These are phyloP conservation scores for Sporothrix curviconia DNA, from an alignment of 2,329 filamentous ascomycete genomes.

Conservation along the genomic window DNA sequence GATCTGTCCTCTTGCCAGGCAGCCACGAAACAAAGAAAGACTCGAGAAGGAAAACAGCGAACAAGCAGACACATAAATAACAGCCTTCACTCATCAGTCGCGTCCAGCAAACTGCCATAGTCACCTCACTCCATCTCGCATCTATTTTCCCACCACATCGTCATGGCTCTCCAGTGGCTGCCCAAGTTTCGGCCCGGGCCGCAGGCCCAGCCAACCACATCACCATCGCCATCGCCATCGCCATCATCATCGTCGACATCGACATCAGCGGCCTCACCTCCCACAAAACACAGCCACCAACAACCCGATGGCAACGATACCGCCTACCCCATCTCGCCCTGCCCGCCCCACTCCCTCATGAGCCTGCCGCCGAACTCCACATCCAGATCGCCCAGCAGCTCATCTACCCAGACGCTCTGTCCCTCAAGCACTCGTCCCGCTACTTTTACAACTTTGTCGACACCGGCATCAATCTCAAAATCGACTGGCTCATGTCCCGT, in stretches of 20 bases:
- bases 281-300: not conserved
- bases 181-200: not conserved
- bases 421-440: constrained; percentile 59
- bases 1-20: constrained; percentile 7
- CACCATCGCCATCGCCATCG: not conserved
- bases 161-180: not conserved
- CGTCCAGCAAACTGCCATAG: too few relatives aligned
- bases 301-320: not conserved
- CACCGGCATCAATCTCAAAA: constrained; percentile 59
- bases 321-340: not conserved
- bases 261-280: not conserved
- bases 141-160: not conserved
- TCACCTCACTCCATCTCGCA: not conserved
- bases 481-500: constrained; percentile 62
- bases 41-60: not conserved
- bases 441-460: constrained; percentile 59
- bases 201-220: too few relatives aligned
- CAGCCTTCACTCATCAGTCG: too few relatives aligned
- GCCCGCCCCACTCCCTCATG: constrained; percentile 30
- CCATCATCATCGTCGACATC: not conserved
- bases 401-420: constrained; percentile 64
- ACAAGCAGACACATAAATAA: not conserved
- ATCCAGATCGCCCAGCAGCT: constrained; percentile 54
- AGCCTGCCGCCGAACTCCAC: constrained; percentile 62
- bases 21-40: not conserved